Percentiles rank a stretch among this genome's conserved stretches.
phyloP scores from a whole-genome alignment of 805 yeast genomes.

The Candida vartiovaarae region DNA sequence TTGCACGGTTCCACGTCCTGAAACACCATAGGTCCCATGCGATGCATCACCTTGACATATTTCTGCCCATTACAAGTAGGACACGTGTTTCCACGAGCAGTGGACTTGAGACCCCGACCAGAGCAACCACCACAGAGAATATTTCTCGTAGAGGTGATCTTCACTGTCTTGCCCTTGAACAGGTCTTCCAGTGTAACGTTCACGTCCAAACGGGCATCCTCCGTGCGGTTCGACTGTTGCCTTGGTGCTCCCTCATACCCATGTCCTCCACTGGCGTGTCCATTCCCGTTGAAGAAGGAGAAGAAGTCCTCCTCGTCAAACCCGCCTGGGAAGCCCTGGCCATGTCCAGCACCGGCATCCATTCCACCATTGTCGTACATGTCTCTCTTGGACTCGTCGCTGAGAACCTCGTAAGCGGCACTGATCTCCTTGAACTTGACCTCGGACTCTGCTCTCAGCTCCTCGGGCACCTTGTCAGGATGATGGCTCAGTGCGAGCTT shows the following conservation, averaged over 20 bases:
- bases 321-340: constrained; percentile 34
- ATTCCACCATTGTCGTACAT: constrained; percentile 45
- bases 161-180: constrained; percentile 74
- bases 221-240: constrained; percentile 34
- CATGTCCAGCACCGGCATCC: constrained; percentile 31
- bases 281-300: constrained; percentile 43
- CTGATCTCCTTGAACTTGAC: constrained; percentile 73
- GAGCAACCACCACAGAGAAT: constrained; percentile 65
- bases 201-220: constrained; percentile 61
- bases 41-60: constrained; percentile 44
- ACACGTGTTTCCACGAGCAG: constrained; percentile 53
- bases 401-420: constrained; percentile 78
- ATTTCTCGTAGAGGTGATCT: constrained; percentile 64
- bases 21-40: constrained; percentile 66
- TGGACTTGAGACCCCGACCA: constrained; percentile 68
- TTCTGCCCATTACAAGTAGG: constrained; percentile 71
- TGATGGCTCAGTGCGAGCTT: constrained; percentile 77
- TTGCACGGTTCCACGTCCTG: constrained; percentile 55
- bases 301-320: constrained; percentile 72
- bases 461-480: constrained; percentile 80
- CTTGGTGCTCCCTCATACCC: constrained; percentile 2
- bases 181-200: constrained; percentile 65
- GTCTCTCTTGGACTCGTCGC: constrained; percentile 56
- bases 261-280: constrained; percentile 1
- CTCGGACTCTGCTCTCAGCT: constrained; percentile 65